Evolutionary conservation across 2,329 filamentous ascomycete species (phyloP), one percentile per base, ranked within the genome.

Genomic region (Plectosphaerella sp.): DNA sequence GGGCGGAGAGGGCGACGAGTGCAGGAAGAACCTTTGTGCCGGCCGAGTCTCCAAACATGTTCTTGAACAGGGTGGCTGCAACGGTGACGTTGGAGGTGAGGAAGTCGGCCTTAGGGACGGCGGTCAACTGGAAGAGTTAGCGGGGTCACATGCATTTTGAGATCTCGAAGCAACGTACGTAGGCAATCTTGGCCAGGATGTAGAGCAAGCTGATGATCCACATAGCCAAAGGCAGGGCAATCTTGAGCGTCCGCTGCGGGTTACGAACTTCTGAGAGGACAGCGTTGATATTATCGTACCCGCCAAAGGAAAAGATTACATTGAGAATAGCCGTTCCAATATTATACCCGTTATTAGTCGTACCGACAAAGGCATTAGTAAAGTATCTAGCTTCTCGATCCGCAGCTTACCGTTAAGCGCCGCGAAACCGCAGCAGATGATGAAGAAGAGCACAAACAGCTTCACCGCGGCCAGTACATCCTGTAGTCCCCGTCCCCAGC

Each of bases 1-100:
- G 51, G 2, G 53, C 53, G 3, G 53, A 55, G 4, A 55, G 18
- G 8, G 53, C 53, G 3, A 55, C 53, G 2, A 51, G 25, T 2
- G 48, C 53, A 4, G 53, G 53, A 3, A 55, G 53, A 1, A 36
- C 53, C 12, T 49, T 55, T 24, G 53, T 42, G 10, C 51, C 53
- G 1, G 53, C 53, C 3, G 53, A 51, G 2, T 41, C 39, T 2
- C 53, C 53, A 20, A 55, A 55, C 5, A 53, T 16, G 16, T 55
- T 55, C 35, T 55, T 48, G 36, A 55, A 55, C 11, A 55, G 16
- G 12, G 53, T 55, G 2, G 53, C 51, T 5, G 53, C 53, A 5
- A 55, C 53, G 10, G 53, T 55, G 3, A 55, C 51, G 11, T 55
- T 55, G 46, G 53, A 51, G 12, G 53, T 51, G 15, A 55, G 53